Base-by-base conservation (phyloP, 495 filamentous ascomycete genomes). In the Neurospora terricola region DNA sequence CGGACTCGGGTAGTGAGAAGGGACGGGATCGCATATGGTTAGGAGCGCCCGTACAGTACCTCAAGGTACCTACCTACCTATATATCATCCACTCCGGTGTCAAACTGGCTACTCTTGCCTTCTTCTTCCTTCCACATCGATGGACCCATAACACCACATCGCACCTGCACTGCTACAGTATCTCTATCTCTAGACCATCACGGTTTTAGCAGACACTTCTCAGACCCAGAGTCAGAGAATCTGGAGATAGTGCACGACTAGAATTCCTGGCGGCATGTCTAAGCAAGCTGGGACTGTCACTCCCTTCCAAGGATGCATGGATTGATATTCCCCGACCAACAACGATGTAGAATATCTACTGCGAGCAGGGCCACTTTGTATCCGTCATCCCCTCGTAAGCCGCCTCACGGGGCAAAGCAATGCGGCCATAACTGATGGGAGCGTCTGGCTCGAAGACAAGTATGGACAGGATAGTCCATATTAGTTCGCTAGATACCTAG, bases 231-330 rank as follows among this genome's bases (percentile, higher is more conserved):
- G 36, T 37, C 36, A 37, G 36, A 37, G 36, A 37, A 8, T 37
- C 6, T 37, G 36, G 36, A 37, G 36, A 37, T 37, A 37, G 36
- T 37, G 82, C 86, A 21, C 87, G 96, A 43, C 87, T 87, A 23
- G 87, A 86, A 59, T 98, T 98, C 76, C 78, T 98, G 43, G 94
- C 92, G 76, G 91, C 91, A 5, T 94, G 92, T 72, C 84, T 99
- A 23, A 77, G 82, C 5, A 98, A 98, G 74, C 85, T 99, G n/a
- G 93, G 92, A 0, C 82, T 99, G 21, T 80, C 96, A 94, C 37
- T 92, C 91, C 76, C 89, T 97, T 48, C 97, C 95, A 75, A 90
- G 87, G 75, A 84, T 98, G 69, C 94, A 98, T 84, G 21, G 5
- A 0, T 6, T 59, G 48, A 27, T 12, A 14, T 27, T 59, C 48